Conservation (phyloP, 2,329 filamentous ascomycete species). For the Escovopsis sp. region DNA sequence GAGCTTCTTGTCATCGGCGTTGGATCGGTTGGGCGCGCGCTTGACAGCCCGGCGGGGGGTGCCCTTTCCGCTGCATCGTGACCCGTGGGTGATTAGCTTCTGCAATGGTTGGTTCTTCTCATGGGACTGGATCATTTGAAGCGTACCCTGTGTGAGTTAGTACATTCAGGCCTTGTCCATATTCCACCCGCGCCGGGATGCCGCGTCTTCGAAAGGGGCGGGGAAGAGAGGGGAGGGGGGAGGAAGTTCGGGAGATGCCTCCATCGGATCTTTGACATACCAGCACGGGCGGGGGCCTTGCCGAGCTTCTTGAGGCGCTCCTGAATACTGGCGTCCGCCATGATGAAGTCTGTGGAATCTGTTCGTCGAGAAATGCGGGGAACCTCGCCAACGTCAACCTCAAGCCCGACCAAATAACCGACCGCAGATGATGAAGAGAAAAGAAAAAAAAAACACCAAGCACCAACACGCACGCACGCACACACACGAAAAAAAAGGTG, state of each 20-base stretch:
- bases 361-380: conserved; percentile 14
- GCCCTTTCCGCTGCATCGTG: conserved; percentile 64
- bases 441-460: too few species aligned
- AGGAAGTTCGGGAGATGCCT: background rate
- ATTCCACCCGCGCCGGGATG: background rate
- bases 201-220: too few species aligned
- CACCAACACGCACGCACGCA: too few species aligned
- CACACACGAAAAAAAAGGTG: background rate
- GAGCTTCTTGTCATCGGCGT: conserved; percentile 99
- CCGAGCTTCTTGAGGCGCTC: conserved; percentile 47
- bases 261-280: conserved; percentile 34
- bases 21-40: conserved; percentile 86
- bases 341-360: conserved; percentile 19
- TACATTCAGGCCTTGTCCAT: conserved; percentile 13
- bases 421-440: too few species aligned
- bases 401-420: too few species aligned
- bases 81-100: background rate
- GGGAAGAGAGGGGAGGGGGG: too few species aligned
- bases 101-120: too few species aligned
- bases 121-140: too few species aligned
- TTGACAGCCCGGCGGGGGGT: conserved; percentile 96
- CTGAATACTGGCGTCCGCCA: conserved; percentile 35
- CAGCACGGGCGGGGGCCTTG: conserved; percentile 41
- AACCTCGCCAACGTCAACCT: background rate
- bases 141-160: conserved; percentile 2